Conservation (phyloP, 495 filamentous ascomycete species). For the Hyaloscypha bicolor region DNA sequence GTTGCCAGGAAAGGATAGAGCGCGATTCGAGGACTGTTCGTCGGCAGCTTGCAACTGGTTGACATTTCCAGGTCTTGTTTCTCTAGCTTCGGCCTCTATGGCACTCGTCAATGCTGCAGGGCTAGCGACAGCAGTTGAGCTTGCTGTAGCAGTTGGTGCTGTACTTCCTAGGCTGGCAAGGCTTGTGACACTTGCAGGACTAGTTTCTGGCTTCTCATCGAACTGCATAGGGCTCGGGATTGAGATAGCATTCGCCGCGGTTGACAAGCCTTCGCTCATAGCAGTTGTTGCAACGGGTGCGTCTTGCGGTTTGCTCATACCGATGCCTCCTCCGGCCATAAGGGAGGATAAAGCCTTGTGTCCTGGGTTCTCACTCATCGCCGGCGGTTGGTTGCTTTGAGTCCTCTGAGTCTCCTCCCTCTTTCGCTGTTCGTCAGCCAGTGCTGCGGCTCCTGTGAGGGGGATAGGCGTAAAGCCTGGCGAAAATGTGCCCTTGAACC, state of each 20-base stretch:
- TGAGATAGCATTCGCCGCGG: constrained; percentile 41
- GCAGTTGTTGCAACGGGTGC: constrained; percentile 38
- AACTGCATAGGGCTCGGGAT: constrained; percentile 38
- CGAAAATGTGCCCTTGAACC: constrained; percentile 46
- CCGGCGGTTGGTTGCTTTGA: constrained; percentile 39
- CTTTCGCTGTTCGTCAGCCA: constrained; percentile 55
- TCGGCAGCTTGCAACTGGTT: constrained; percentile 35
- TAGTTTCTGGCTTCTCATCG: constrained; percentile 43
- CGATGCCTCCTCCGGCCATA: constrained; percentile 50
- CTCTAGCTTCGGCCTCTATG: constrained; percentile 31
- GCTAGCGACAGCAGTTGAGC: constrained; percentile 34
- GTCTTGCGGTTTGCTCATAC: constrained; percentile 55
- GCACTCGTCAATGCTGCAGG: constrained; percentile 32
- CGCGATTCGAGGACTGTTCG: constrained; percentile 41
- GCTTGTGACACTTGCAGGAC: constrained; percentile 45
- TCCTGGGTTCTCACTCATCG: constrained; percentile 53
- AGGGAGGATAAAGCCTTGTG: constrained; percentile 54
- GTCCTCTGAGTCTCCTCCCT: constrained; percentile 51
- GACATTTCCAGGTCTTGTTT: constrained; percentile 12
- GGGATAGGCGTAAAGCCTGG: constrained; percentile 47
- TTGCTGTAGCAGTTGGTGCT: constrained; percentile 49
- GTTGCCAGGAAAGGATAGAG: constrained; percentile 34
- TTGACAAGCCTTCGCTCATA: constrained; percentile 44
- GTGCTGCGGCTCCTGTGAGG: constrained; percentile 56
- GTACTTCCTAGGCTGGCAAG: constrained; percentile 40